These are phyloP conservation scores for Ustilago crameri DNA, from an alignment of 1,284 basidiomycete genomes.

Conservation along the genomic window DNA sequence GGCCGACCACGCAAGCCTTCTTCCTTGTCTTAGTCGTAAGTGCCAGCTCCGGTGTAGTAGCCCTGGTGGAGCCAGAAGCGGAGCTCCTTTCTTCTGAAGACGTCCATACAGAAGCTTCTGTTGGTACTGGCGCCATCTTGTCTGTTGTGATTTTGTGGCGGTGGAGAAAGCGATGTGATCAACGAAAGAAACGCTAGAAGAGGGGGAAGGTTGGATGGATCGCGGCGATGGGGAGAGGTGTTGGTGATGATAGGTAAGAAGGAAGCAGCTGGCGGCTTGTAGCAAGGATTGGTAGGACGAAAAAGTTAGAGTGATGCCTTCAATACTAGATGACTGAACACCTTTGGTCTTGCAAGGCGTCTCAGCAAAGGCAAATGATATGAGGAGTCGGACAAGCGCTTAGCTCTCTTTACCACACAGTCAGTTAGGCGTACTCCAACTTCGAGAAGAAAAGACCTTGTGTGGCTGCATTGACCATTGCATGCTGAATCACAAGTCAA, in stretches of 20 bases:
- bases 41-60: constrained; percentile 30
- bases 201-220: not conserved
- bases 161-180: not conserved
- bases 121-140: constrained; percentile 44
- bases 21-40: constrained; percentile 37
- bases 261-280: not conserved
- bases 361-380: too few species aligned
- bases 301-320: not conserved
- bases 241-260: not conserved
- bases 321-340: not conserved
- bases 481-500: too few species aligned
- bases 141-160: not conserved
- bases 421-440: too few species aligned
- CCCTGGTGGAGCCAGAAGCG: constrained; percentile 34
- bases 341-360: not conserved
- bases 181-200: not conserved
- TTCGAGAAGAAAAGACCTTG: too few species aligned
- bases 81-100: constrained; percentile 19
- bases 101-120: constrained; percentile 18
- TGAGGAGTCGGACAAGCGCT: too few species aligned
- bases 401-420: too few species aligned
- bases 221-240: not conserved
- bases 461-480: too few species aligned
- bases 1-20: constrained; percentile 73
- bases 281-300: not conserved